Evolutionary conservation across 139 green algal genomes (phyloP).

Genomic region (Chlamydomonas schloesseri): DNA sequence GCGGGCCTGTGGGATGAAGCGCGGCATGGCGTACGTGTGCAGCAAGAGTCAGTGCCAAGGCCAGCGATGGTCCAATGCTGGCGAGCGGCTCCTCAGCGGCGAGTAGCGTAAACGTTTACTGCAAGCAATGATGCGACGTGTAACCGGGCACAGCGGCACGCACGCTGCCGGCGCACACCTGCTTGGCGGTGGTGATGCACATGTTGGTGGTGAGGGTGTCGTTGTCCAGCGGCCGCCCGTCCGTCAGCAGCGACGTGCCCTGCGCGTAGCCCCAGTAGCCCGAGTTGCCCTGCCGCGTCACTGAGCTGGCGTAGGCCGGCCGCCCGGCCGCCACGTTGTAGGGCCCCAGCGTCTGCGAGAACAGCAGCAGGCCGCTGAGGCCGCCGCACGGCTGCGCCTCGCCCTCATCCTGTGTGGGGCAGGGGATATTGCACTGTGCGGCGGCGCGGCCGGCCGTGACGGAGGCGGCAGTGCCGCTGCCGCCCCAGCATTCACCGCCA

Average conservation of each 20-base stretch:
- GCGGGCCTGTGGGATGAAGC: neutral
- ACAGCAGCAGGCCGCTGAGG: neutral
- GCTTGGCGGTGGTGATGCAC: neutral
- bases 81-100: too few species aligned
- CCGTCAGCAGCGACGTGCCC: neutral
- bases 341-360: neutral
- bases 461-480: neutral
- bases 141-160: too few species aligned
- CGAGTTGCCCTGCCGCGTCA: neutral
- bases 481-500: neutral
- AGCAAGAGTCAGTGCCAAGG: too few species aligned
- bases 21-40: too few species aligned
- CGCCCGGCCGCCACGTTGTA: neutral
- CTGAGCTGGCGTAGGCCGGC: neutral
- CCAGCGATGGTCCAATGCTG: too few species aligned
- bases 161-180: too few species aligned
- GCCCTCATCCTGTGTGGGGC: neutral
- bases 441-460: neutral
- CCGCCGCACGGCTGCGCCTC: neutral
- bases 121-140: too few species aligned
- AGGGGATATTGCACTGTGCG: neutral
- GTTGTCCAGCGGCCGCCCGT: neutral
- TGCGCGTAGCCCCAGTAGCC: neutral
- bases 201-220: neutral
- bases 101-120: too few species aligned